Conservation (phyloP, 768 basidiomycete genomes). For the Pulveroboletus sp. region DNA sequence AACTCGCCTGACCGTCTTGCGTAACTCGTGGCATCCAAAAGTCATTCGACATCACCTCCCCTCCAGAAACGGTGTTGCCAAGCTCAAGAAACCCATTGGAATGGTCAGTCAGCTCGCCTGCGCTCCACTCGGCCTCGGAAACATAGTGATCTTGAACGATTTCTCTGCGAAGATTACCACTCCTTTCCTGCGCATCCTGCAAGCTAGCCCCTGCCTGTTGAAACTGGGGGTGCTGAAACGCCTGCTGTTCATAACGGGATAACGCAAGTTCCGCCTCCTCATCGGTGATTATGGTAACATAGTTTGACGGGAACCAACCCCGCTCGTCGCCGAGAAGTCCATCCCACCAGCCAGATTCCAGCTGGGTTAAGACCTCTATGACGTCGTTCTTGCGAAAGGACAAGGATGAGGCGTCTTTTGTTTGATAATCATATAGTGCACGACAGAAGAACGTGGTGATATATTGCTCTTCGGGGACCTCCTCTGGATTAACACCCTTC, state of each 20-base stretch:
- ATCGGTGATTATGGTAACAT: constrained; percentile 74
- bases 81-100: constrained; percentile 38
- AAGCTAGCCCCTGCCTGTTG: constrained; percentile 12
- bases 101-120: constrained; percentile 20
- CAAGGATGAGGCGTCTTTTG: constrained; percentile 83
- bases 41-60: constrained; percentile 50
- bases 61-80: constrained; percentile 23
- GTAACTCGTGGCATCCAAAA: constrained; percentile 92
- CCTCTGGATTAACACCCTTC: constrained; percentile 22
- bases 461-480: constrained; percentile 50
- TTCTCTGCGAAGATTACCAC: constrained; percentile 8
- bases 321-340: constrained; percentile 84
- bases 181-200: constrained; percentile 13
- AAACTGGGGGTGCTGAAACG: constrained; percentile 8
- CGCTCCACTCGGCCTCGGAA: constrained; percentile 47
- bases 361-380: constrained; percentile 87
- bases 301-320: constrained; percentile 98
- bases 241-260: constrained; percentile 26
- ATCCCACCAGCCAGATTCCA: constrained; percentile 98
- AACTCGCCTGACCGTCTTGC: constrained; percentile 71
- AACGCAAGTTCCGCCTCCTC: constrained; percentile 73
- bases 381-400: constrained; percentile 84
- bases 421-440: constrained; percentile 87
- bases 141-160: constrained; percentile 23
- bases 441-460: constrained; percentile 79